Evolutionary conservation across 2,329 filamentous ascomycete genomes (phyloP).

Genomic region (Bipolaris oryzae): DNA sequence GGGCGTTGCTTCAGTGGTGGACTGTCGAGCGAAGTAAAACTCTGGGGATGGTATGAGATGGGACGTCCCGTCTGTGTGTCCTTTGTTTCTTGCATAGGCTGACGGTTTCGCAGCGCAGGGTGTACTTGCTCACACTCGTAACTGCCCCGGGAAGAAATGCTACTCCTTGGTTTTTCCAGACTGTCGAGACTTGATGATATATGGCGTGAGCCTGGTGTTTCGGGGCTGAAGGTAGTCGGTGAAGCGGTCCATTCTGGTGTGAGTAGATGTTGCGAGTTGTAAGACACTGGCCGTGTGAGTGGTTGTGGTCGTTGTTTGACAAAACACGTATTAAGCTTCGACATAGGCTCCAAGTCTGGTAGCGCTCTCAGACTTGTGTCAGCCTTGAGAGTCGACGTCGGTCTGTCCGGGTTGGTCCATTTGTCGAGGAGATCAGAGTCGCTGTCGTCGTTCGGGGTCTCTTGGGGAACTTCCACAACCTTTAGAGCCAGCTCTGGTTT

Average conservation of each 20-base stretch:
- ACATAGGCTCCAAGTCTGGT: slow-evolving; percentile 15
- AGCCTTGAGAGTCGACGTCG: slow-evolving; percentile 24
- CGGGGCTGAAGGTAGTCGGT: slow-evolving; percentile 26
- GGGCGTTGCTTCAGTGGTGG: slow-evolving; percentile 24
- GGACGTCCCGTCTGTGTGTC: slow-evolving; percentile 15
- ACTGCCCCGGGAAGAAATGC: slow-evolving; percentile 25
- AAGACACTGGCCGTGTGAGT: slow-evolving; percentile 27
- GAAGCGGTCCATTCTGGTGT: slow-evolving; percentile 33
- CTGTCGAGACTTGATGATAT: slow-evolving; percentile 22
- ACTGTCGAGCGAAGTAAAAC: slow-evolving; percentile 24
- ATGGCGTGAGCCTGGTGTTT: slow-evolving; percentile 21
- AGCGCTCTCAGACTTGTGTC: slow-evolving; percentile 19
- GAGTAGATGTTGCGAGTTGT: slow-evolving; percentile 27
- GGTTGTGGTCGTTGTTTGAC: slow-evolving; percentile 23
- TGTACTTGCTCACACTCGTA: slow-evolving; percentile 24
- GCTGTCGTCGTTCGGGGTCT: slow-evolving; percentile 6
- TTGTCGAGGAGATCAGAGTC: slow-evolving; percentile 21
- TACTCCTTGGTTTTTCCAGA: slow-evolving; percentile 17
- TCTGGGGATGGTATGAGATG: slow-evolving; percentile 23
- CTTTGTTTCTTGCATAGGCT: slow-evolving; percentile 12
- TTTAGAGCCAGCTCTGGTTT: slow-evolving; percentile 1
- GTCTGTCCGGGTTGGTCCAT: slow-evolving; percentile 27
- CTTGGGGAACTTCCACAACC: background rate
- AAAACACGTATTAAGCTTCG: slow-evolving; percentile 23
- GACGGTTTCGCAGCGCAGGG: slow-evolving; percentile 22